A percentile compares a stretch with the other conserved stretches of the same genome.
Evolutionary conservation across 768 basidiomycete genomes (phyloP).

Genomic region (Lepiota venenata): DNA sequence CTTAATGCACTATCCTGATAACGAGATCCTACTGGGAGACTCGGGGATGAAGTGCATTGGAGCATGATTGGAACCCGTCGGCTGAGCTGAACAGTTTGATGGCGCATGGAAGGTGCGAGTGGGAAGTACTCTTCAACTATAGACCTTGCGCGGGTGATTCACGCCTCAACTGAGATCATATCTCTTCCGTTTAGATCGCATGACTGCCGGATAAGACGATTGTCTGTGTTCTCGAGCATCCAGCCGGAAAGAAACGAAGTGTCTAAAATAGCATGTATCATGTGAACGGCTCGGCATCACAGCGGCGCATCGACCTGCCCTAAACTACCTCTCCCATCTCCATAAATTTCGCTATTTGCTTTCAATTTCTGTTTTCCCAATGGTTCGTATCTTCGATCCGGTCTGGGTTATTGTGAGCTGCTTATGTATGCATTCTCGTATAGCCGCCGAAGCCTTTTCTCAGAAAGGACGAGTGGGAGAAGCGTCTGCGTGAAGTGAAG

Average conservation of each 20-base stretch:
- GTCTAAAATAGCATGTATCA: background rate
- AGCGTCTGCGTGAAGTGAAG: constrained; percentile 74
- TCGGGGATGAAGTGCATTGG: constrained; percentile 39
- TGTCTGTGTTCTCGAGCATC: background rate
- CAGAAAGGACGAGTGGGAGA: constrained; percentile 85
- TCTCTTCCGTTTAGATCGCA: constrained; percentile 5
- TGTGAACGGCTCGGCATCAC: background rate
- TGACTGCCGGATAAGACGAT: background rate
- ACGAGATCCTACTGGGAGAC: constrained; percentile 44
- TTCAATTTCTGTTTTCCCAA: constrained; percentile 21
- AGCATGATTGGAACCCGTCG: constrained; percentile 28
- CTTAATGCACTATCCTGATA: constrained; percentile 35
- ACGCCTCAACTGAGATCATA: constrained; percentile 7
- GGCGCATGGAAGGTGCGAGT: constrained; percentile 34
- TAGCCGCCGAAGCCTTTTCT: constrained; percentile 56
- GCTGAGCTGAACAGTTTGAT: constrained; percentile 33
- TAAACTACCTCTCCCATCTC: constrained; percentile 21
- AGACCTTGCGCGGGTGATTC: background rate
- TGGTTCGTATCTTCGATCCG: constrained; percentile 27
- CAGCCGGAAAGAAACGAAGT: background rate
- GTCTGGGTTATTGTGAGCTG: constrained; percentile 3
- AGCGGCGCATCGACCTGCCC: constrained; percentile 24
- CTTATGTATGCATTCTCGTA: background rate
- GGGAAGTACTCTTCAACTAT: constrained; percentile 31
- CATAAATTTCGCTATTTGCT: constrained; percentile 25